phyloP scores from a whole-genome alignment of 257 asterid genomes.

The Solanum corneliomulleri region DNA sequence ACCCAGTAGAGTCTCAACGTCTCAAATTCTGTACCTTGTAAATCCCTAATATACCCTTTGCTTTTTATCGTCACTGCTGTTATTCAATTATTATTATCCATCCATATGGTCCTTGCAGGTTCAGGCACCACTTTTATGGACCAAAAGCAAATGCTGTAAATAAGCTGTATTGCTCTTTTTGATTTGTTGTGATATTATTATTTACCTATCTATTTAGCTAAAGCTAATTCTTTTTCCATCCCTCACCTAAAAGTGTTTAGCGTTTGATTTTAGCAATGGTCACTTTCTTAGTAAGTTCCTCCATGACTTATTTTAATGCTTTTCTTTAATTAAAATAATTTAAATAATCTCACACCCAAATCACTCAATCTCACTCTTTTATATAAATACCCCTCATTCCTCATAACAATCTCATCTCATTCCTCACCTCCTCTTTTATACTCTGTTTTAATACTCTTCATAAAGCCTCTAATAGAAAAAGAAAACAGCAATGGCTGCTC shows the following conservation, averaged over 20 bases:
- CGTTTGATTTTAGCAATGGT: not conserved
- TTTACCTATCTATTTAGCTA: not conserved
- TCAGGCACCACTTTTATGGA: not conserved
- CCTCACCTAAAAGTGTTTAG: not conserved
- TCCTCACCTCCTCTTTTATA: not conserved
- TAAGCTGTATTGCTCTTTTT: slow-evolving; percentile 13
- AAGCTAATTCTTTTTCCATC: not conserved
- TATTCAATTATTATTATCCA: not conserved
- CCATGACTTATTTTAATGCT: not conserved
- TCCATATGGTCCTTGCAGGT: not conserved
- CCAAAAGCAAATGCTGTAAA: not conserved
- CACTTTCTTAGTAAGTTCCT: slow-evolving; percentile 11
- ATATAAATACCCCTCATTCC: slow-evolving; percentile 1
- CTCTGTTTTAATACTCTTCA: not conserved
- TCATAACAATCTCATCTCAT: not conserved
- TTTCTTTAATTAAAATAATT: not conserved
- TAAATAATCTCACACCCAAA: no score
- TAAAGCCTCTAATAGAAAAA: not conserved
- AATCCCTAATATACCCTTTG: slow-evolving; percentile 1
- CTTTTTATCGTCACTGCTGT: not conserved
- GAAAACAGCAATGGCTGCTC: slow-evolving; percentile 10
- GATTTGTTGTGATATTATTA: not conserved
- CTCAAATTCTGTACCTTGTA: not conserved
- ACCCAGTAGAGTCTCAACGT: not conserved
- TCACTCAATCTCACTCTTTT: not conserved